phyloP scores from a whole-genome alignment of 139 green algal species.

The Volvox africanus region DNA sequence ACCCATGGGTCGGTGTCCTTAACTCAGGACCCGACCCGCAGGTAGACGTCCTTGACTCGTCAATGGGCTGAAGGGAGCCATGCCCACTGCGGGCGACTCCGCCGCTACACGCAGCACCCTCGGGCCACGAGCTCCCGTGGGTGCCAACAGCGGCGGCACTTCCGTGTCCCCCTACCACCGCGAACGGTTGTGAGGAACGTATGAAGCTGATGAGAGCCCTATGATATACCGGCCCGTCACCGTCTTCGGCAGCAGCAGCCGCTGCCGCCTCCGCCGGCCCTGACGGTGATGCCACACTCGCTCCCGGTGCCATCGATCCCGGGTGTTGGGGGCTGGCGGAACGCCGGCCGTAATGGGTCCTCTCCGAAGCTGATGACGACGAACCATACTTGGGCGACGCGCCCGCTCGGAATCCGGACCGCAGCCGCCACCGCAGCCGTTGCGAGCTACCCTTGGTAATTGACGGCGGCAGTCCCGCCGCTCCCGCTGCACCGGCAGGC shows the following conservation, averaged over 20 bases:
- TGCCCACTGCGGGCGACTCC: background rate
- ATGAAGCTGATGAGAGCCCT: conserved; percentile 10
- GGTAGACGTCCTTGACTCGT: background rate
- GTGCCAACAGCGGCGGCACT: too few relatives aligned
- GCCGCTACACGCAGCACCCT: background rate
- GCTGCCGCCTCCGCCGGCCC: background rate
- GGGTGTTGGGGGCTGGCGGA: background rate
- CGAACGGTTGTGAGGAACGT: background rate
- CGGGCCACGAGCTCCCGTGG: background rate
- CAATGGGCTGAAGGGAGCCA: background rate
- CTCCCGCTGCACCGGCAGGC: too few relatives aligned
- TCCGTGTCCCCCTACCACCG: background rate
- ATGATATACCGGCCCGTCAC: background rate
- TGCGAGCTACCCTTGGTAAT: background rate
- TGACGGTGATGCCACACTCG: background rate
- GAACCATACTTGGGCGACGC: background rate
- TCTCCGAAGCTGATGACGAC: background rate
- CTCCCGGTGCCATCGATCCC: background rate
- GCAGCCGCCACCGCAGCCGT: background rate
- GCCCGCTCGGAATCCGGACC: background rate
- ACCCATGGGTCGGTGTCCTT: too few relatives aligned
- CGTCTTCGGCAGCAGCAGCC: background rate
- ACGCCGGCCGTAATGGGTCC: background rate
- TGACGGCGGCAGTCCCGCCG: too few relatives aligned
- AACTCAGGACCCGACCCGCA: background rate